Conservation (phyloP, 257 asterid genomes). For the Nicotiana otophora region DNA sequence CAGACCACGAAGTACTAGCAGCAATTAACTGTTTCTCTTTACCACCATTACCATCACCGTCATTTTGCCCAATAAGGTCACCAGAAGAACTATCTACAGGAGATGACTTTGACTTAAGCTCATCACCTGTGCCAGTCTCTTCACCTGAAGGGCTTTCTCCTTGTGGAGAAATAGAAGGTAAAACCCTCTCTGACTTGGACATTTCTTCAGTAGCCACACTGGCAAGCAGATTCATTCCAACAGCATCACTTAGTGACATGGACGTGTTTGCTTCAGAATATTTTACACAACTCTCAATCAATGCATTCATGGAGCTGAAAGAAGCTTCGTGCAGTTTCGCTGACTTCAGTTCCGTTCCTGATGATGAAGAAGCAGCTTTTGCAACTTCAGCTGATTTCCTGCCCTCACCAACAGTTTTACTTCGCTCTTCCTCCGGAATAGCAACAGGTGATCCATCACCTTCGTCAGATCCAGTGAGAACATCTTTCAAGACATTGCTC, state of each 20-base stretch:
- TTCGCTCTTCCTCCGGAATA: constrained; percentile 25
- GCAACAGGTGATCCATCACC: constrained; percentile 30
- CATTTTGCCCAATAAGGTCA: constrained; percentile 2
- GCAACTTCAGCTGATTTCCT: constrained; percentile 23
- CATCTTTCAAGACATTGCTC: constrained; percentile 25
- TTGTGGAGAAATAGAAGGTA: constrained; percentile 30
- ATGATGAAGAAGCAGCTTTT: constrained; percentile 14
- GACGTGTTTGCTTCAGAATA: constrained; percentile 45
- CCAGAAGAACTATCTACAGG: constrained; percentile 10
- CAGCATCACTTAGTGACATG: constrained; percentile 42
- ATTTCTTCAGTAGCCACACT: constrained; percentile 61
- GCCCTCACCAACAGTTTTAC: constrained; percentile 19
- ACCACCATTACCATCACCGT: constrained; percentile 21
- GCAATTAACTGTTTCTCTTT: constrained; percentile 24
- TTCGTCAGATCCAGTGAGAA: constrained; percentile 24
- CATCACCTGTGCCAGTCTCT: constrained; percentile 31
- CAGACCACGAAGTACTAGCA: constrained; percentile 12
- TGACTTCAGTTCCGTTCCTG: constrained; percentile 21
- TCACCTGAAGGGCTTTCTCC: constrained; percentile 27
- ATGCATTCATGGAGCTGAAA: constrained; percentile 57
- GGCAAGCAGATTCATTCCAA: constrained; percentile 61
- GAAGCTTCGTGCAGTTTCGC: constrained; percentile 25
- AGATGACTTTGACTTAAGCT: constrained; percentile 29
- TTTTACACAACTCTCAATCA: constrained; percentile 56
- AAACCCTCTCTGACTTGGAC: constrained; percentile 37